Evolutionary conservation across 768 basidiomycete species (phyloP).

Genomic region (Mycena pura): DNA sequence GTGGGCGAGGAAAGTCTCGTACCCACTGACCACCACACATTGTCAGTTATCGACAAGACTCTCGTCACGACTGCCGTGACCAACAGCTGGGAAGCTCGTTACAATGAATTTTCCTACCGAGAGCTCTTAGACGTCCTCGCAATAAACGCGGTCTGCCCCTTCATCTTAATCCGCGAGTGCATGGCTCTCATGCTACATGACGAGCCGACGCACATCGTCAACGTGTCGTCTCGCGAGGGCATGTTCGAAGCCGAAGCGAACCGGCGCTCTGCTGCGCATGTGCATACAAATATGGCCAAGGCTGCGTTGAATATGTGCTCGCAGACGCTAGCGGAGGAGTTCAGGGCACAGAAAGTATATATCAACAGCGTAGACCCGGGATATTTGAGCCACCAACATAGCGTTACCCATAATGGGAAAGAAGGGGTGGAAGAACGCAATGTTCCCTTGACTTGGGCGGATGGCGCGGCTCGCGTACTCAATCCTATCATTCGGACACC

Average conservation of each 20-base stretch:
- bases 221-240: constrained; percentile 46
- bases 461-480: constrained; percentile 41
- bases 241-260: constrained; percentile 37
- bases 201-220: constrained; percentile 36
- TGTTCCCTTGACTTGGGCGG: constrained; percentile 42
- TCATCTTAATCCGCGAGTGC: constrained; percentile 44
- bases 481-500: constrained; percentile 42
- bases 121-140: constrained; percentile 44
- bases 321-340: constrained; percentile 42
- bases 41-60: constrained; percentile 22
- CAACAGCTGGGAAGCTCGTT: constrained; percentile 42
- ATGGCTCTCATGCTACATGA: constrained; percentile 34
- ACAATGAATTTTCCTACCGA: constrained; percentile 43
- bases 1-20: constrained; percentile 31
- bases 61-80: constrained; percentile 16
- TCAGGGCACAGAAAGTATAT: constrained; percentile 36
- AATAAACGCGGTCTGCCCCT: constrained; percentile 45
- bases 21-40: constrained; percentile 18
- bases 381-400: constrained; percentile 44
- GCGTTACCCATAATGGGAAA: constrained; percentile 35
- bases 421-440: constrained; percentile 19
- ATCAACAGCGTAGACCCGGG: constrained; percentile 46
- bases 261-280: constrained; percentile 36
- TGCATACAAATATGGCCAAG: constrained; percentile 48
- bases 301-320: constrained; percentile 47